Percentiles rank a stretch among this genome's conserved stretches.
Conservation (phyloP, 1,139 yeast genomes). For the Kodamaea sp. region DNA sequence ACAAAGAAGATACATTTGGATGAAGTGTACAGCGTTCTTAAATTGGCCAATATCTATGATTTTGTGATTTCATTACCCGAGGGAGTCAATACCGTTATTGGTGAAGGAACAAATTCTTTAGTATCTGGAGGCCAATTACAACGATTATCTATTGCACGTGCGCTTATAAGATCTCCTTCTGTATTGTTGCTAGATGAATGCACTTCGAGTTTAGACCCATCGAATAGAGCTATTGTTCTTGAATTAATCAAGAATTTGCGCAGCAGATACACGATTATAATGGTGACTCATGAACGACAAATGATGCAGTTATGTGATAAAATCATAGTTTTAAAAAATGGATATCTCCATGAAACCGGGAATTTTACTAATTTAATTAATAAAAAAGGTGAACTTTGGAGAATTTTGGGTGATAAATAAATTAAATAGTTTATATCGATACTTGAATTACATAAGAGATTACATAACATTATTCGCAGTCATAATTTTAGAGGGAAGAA, state of each 20-base stretch:
- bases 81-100: constrained; percentile 56
- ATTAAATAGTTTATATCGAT: no score
- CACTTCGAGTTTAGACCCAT: constrained; percentile 72
- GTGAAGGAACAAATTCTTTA: constrained; percentile 43
- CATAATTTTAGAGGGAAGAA: not conserved
- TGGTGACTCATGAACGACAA: constrained; percentile 59
- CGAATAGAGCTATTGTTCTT: constrained; percentile 41
- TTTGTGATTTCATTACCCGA: constrained; percentile 52
- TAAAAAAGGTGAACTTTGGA: constrained; percentile 16
- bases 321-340: constrained; percentile 41
- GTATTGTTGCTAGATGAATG: constrained; percentile 74
- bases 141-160: constrained; percentile 71
- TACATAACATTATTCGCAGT: not conserved
- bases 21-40: constrained; percentile 40
- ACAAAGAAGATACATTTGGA: constrained; percentile 24
- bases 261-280: constrained; percentile 36
- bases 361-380: constrained; percentile 13
- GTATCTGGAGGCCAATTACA: constrained; percentile 84
- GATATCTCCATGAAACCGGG: constrained; percentile 37
- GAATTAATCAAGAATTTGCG: constrained; percentile 39
- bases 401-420: constrained; percentile 5
- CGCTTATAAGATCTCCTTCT: constrained; percentile 59
- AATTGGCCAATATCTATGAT: constrained; percentile 46
- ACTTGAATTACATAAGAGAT: no score
- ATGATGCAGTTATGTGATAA: constrained; percentile 51